Evolutionary conservation across 345 rosid genomes (phyloP).

Genomic region (Tarenaya hassleriana): DNA sequence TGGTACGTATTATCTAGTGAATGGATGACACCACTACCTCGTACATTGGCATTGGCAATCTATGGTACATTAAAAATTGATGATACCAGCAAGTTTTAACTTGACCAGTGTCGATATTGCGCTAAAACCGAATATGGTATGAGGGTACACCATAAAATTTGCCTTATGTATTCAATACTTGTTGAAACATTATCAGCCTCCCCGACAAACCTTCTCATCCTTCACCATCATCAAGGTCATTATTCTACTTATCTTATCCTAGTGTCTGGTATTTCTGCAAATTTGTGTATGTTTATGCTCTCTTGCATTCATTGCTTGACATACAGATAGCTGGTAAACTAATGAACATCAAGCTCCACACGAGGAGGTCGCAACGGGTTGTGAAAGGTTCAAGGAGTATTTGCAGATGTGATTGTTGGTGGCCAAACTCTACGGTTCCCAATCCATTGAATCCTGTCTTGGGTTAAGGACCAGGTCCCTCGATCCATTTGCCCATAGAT

Average conservation of each 20-base stretch:
- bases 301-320: too few relatives aligned
- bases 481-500: constrained; percentile 44
- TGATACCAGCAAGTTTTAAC: not conserved
- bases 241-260: not conserved
- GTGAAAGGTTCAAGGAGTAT: constrained; percentile 29
- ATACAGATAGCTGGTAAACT: constrained; percentile 77
- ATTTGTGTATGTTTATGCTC: constrained; percentile 7
- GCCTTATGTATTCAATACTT: not conserved
- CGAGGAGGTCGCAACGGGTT: constrained; percentile 57
- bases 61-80: not conserved
- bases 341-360: constrained; percentile 82
- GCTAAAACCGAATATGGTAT: not conserved
- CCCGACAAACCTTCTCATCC: not conserved
- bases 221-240: not conserved
- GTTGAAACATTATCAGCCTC: not conserved
- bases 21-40: constrained; percentile 1
- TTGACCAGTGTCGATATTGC: not conserved
- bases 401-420: too few relatives aligned
- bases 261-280: not conserved
- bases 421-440: too few relatives aligned
- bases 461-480: too few relatives aligned
- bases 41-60: not conserved
- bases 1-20: too few relatives aligned
- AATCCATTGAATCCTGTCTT: too few relatives aligned
- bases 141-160: not conserved